A percentile compares a stretch with the other conserved stretches of the same genome.
Conservation (phyloP, 768 basidiomycete genomes). For the Lepiota brunneoincarnata region DNA sequence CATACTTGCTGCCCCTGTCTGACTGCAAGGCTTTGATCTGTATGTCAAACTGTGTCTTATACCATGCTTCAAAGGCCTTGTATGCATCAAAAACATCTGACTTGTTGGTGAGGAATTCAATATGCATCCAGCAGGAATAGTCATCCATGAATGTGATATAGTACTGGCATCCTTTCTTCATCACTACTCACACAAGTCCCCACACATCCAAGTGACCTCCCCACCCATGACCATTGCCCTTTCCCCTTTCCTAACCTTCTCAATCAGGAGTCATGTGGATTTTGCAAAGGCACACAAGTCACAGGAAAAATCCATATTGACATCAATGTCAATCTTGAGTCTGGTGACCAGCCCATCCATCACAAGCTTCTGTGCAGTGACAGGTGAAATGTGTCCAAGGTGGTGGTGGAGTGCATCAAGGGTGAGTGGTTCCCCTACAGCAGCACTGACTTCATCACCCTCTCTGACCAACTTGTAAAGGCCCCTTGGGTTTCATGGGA, state of each 20-base stretch:
- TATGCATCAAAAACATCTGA: conserved; percentile 22
- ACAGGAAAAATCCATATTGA: conserved; percentile 13
- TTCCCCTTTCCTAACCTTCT: conserved; percentile 22
- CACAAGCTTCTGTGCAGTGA: conserved; percentile 18
- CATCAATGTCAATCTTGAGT: conserved; percentile 24
- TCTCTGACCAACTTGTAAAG: background rate
- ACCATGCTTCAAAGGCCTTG: conserved; percentile 22
- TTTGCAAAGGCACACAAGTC: conserved; percentile 23
- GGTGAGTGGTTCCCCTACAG: background rate
- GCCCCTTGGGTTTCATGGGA: conserved; percentile 10
- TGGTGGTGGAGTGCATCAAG: background rate
- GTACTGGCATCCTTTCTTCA: conserved; percentile 19
- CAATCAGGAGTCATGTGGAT: conserved; percentile 29
- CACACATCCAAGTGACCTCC: conserved; percentile 35
- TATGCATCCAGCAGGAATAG: background rate
- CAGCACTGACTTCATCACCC: conserved; percentile 6
- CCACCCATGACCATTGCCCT: conserved; percentile 18
- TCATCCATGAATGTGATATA: conserved; percentile 31
- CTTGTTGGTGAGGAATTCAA: conserved; percentile 17
- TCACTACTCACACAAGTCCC: conserved; percentile 29
- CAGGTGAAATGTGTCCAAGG: background rate
- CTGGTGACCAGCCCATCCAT: conserved; percentile 24
- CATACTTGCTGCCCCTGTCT: no score
- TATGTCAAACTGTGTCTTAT: no score
- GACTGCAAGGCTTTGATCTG: no score